Percentiles rank a stretch among this genome's conserved stretches.
Conservation (phyloP, 192 early-diverging fungal species). For the Gaertneriomyces semiglobifer region DNA sequence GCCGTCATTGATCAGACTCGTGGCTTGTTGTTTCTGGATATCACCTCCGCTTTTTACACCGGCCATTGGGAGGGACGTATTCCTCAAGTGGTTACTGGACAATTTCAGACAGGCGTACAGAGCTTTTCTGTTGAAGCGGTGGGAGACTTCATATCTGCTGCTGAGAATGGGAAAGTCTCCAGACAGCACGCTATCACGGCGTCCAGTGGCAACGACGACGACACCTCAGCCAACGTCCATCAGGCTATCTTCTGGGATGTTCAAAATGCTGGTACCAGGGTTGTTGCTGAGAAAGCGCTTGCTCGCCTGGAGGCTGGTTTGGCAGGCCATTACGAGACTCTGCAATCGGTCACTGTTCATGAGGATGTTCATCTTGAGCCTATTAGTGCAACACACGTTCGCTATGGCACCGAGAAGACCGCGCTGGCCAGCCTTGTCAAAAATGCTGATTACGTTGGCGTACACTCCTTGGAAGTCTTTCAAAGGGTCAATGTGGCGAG, state of each 20-base stretch:
- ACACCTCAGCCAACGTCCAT: constrained; percentile 27
- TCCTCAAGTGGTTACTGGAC: constrained; percentile 38
- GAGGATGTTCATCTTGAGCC: constrained; percentile 61
- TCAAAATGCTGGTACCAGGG: constrained; percentile 49
- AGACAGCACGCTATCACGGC: not conserved
- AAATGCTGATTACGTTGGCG: constrained; percentile 55
- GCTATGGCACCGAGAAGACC: constrained; percentile 44
- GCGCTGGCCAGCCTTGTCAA: constrained; percentile 35
- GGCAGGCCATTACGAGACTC: constrained; percentile 17
- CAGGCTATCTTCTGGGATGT: constrained; percentile 63
- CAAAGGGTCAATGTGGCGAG: constrained; percentile 59
- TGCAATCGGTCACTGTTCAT: constrained; percentile 44
- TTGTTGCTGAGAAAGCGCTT: constrained; percentile 47
- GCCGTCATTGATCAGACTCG: constrained; percentile 71
- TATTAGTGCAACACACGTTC: constrained; percentile 55
- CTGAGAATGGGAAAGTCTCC: constrained; percentile 5
- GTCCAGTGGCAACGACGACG: constrained; percentile 26
- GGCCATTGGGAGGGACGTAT: constrained; percentile 44
- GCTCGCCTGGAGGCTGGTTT: constrained; percentile 37
- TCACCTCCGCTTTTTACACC: constrained; percentile 61
- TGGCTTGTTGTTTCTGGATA: constrained; percentile 71
- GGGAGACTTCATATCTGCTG: constrained; percentile 37
- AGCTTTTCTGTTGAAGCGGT: constrained; percentile 36
- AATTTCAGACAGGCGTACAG: constrained; percentile 24
- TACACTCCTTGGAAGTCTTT: constrained; percentile 61